phyloP scores from a whole-genome alignment of 2,329 filamentous ascomycete genomes.

The Pseudocercospora pini-densiflorae region DNA sequence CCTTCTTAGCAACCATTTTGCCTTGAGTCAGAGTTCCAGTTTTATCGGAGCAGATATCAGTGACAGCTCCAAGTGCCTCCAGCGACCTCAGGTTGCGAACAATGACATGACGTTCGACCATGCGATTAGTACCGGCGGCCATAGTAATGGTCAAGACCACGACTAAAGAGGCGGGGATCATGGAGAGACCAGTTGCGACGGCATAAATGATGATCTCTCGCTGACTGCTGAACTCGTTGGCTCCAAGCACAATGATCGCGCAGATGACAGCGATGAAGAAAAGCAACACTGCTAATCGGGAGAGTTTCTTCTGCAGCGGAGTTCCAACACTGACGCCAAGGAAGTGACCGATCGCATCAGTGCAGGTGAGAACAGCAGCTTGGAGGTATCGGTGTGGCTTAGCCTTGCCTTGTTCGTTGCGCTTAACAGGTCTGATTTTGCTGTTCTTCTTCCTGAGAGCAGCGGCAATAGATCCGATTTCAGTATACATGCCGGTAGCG shows the following conservation, averaged over 20 bases:
- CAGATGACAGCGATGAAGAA: slow-evolving; percentile 75
- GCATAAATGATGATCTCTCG: slow-evolving; percentile 69
- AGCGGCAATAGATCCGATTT: slow-evolving; percentile 76
- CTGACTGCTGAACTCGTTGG: slow-evolving; percentile 62
- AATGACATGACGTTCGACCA: slow-evolving; percentile 68
- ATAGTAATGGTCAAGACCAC: slow-evolving; percentile 46
- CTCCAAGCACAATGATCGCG: slow-evolving; percentile 70
- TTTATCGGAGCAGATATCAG: slow-evolving; percentile 72
- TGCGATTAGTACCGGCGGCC: slow-evolving; percentile 65
- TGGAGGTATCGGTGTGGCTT: slow-evolving; percentile 48
- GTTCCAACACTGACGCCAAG: slow-evolving; percentile 75
- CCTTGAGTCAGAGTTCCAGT: slow-evolving; percentile 63
- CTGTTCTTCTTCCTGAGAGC: slow-evolving; percentile 66
- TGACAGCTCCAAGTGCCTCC: slow-evolving; percentile 67
- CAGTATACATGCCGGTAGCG: slow-evolving; percentile 73
- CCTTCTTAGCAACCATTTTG: slow-evolving; percentile 67
- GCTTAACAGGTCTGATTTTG: slow-evolving; percentile 46
- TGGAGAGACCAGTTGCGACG: slow-evolving; percentile 63
- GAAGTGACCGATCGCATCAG: slow-evolving; percentile 65
- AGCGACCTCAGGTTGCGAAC: slow-evolving; percentile 68
- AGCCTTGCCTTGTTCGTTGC: slow-evolving; percentile 41
- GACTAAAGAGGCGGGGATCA: slow-evolving; percentile 61
- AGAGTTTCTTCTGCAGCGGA: slow-evolving; percentile 81
- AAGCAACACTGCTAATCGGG: slow-evolving; percentile 80
- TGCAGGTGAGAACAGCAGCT: slow-evolving; percentile 57